These are phyloP conservation scores for Cymbidium sinense DNA, from an alignment of 106 monocot species.

Conservation along the genomic window DNA sequence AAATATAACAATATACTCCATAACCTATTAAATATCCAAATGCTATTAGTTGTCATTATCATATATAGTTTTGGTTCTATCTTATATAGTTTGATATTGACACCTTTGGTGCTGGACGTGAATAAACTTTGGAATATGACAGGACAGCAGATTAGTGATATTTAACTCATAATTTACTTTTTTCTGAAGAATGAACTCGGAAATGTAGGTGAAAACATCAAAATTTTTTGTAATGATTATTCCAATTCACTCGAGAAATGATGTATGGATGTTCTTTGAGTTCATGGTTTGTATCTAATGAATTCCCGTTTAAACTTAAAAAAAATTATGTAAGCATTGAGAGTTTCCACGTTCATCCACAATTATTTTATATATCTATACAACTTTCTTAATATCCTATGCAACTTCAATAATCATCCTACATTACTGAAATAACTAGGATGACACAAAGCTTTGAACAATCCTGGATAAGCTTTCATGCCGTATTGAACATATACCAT, in stretches of 20 bases:
- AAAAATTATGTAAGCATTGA: background rate
- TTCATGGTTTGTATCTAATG: background rate
- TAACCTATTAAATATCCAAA: background rate
- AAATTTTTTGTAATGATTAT: no score
- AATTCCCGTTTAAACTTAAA: background rate
- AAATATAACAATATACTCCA: background rate
- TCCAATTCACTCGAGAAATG: no score
- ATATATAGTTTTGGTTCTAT: constrained; percentile 1
- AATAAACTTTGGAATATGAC: background rate
- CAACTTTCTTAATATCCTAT: background rate
- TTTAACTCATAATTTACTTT: background rate
- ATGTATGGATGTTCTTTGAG: background rate
- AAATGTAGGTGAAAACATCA: no score
- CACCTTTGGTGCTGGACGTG: background rate
- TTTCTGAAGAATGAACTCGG: background rate
- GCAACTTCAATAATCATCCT: background rate
- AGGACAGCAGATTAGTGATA: background rate
- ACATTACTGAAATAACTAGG: background rate
- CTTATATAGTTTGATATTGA: background rate
- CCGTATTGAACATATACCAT: no score
- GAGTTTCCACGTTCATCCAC: background rate
- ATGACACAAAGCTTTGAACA: background rate
- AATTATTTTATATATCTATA: background rate
- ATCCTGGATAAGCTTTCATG: background rate
- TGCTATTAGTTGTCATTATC: background rate